Evolutionary conservation across 805 yeast species (phyloP).

Genomic region (Yamadazyma olivae): DNA sequence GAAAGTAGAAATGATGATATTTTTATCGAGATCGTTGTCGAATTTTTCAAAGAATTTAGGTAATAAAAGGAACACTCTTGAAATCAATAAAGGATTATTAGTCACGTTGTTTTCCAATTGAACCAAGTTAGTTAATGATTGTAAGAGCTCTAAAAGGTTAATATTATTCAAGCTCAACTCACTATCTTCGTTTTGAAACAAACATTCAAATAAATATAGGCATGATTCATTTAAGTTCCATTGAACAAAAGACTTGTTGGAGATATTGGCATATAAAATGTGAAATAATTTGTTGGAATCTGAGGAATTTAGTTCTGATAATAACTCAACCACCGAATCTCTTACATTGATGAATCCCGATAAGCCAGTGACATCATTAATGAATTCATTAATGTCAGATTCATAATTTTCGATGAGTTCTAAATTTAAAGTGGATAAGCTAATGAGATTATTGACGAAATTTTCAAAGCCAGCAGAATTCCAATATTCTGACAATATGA

Average conservation of each 20-base stretch:
- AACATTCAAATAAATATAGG: constrained; percentile 36
- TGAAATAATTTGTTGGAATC: constrained; percentile 33
- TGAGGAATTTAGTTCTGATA: constrained; percentile 44
- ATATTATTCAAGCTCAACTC: constrained; percentile 15
- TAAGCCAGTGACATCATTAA: constrained; percentile 73
- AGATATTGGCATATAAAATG: neutral
- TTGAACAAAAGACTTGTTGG: constrained; percentile 2
- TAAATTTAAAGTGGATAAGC: constrained; percentile 40
- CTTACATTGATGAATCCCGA: constrained; percentile 53
- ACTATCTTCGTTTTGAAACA: constrained; percentile 41
- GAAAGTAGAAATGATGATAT: constrained; percentile 27
- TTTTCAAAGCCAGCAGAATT: constrained; percentile 15
- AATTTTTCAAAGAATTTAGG: constrained; percentile 61
- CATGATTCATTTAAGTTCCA: constrained; percentile 41
- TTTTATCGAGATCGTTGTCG: constrained; percentile 23
- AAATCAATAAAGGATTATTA: constrained; percentile 33
- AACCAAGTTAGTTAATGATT: neutral
- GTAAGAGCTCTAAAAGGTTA: constrained; percentile 8
- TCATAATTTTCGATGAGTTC: constrained; percentile 47
- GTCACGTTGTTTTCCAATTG: neutral
- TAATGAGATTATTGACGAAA: constrained; percentile 2
- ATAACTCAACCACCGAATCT: constrained; percentile 55
- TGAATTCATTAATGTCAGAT: constrained; percentile 64
- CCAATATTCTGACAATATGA: constrained; percentile 17
- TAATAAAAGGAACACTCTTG: constrained; percentile 48